Evolutionary conservation across 768 basidiomycete species (phyloP).

Genomic region (Tulasnella sp.): DNA sequence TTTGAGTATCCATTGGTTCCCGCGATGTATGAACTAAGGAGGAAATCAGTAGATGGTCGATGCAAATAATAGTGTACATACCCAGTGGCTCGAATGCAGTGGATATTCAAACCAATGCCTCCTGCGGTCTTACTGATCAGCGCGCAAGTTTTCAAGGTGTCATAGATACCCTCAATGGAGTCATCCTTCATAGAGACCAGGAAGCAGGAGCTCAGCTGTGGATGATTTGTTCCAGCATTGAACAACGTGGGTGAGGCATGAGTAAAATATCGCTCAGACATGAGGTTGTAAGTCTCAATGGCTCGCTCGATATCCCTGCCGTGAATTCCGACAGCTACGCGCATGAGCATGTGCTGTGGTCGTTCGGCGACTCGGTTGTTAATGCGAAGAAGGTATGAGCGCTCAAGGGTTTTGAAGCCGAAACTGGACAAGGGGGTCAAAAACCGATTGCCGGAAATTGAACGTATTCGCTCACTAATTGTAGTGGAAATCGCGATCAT

Average conservation of each 20-base stretch:
- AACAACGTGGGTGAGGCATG: slow-evolving; percentile 97
- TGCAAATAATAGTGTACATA: slow-evolving; percentile 26
- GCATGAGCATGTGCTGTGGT: slow-evolving; percentile 99
- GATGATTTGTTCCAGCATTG: slow-evolving; percentile 91
- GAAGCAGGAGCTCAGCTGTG: slow-evolving; percentile 94
- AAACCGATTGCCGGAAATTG: background rate
- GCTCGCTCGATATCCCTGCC: slow-evolving; percentile 77
- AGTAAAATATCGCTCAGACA: slow-evolving; percentile 98
- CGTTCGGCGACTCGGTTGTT: slow-evolving; percentile 92
- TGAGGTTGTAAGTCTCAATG: slow-evolving; percentile 85
- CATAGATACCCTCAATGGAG: slow-evolving; percentile 98
- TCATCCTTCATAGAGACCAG: slow-evolving; percentile 97
- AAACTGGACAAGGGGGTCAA: slow-evolving; percentile 40
- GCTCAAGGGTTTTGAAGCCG: slow-evolving; percentile 99
- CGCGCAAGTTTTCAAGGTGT: slow-evolving; percentile 93
- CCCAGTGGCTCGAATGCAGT: slow-evolving; percentile 94
- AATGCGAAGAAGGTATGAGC: slow-evolving; percentile 90
- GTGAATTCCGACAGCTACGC: slow-evolving; percentile 96
- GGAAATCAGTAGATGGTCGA: slow-evolving; percentile 7
- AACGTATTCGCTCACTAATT: slow-evolving; percentile 50
- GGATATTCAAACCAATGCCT: slow-evolving; percentile 91
- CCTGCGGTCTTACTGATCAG: slow-evolving; percentile 99
- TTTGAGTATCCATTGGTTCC: slow-evolving; percentile 99
- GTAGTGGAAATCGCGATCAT: slow-evolving; percentile 96
- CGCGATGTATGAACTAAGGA: slow-evolving; percentile 81